These are phyloP conservation scores for Fusarium irregulare DNA, from an alignment of 2,329 filamentous ascomycete genomes.

Conservation along the genomic window DNA sequence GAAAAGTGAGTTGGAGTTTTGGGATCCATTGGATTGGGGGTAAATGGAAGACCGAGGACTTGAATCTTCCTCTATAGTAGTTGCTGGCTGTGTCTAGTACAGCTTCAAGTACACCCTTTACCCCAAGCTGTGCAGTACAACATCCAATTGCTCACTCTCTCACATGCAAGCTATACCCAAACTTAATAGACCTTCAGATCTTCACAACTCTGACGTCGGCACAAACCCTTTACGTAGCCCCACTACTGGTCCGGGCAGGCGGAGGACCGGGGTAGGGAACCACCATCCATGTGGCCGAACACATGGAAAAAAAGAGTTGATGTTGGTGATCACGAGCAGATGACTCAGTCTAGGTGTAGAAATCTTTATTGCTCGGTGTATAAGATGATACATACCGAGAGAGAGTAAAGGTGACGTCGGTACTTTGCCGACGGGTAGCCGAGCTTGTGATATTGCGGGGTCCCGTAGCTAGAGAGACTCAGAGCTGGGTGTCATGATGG, in stretches of 20 bases:
- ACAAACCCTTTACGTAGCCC: constrained; percentile 13
- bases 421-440: constrained; percentile 60
- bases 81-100: not conserved
- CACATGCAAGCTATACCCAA: constrained; percentile 16
- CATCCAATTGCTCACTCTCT: constrained; percentile 1
- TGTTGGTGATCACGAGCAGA: constrained; percentile 19
- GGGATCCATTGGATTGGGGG: constrained; percentile 20
- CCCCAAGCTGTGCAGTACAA: too few relatives aligned
- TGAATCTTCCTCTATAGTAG: not conserved
- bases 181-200: not conserved
- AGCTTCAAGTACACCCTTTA: not conserved
- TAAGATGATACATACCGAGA: not conserved
- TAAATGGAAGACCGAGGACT: constrained; percentile 26
- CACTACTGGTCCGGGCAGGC: constrained; percentile 45
- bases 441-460: constrained; percentile 71
- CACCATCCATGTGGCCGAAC: constrained; percentile 45
- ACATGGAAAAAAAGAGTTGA: not conserved
- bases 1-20: constrained; percentile 27
- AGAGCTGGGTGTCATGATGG: not conserved
- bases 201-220: constrained; percentile 33
- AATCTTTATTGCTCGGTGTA: constrained; percentile 15
- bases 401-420: constrained; percentile 40
- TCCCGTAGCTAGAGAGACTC: constrained; percentile 17
- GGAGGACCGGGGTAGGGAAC: constrained; percentile 41
- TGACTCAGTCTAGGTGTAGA: constrained; percentile 3